A percentile compares a stretch with the other conserved stretches of the same genome.
Evolutionary conservation across 1,284 basidiomycete species (phyloP).

Genomic region (Melampsora occidentalis): DNA sequence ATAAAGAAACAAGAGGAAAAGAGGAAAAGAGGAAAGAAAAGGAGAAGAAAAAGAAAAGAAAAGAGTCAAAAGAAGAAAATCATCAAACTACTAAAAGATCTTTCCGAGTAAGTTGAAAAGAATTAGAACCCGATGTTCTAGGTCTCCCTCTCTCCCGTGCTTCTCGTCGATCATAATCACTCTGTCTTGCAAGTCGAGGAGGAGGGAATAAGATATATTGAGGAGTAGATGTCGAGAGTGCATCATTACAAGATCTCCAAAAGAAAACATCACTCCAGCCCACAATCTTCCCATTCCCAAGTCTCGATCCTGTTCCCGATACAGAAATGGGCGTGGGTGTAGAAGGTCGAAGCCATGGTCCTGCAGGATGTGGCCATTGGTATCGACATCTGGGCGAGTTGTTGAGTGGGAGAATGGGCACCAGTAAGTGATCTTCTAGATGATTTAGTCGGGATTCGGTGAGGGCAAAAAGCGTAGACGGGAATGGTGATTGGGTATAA

Average conservation of each 20-base stretch:
- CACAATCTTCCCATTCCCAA: slow-evolving; percentile 13
- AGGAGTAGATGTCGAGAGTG: not conserved
- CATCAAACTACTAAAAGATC: no score
- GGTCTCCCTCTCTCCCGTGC: no score
- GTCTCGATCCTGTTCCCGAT: slow-evolving; percentile 18
- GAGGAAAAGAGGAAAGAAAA: no score
- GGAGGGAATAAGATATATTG: slow-evolving; percentile 26
- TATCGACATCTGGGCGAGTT: not conserved
- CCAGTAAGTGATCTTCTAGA: not conserved
- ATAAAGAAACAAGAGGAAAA: no score
- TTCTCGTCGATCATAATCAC: no score
- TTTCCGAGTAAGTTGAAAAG: no score
- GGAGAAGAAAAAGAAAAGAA: no score
- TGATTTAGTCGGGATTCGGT: not conserved
- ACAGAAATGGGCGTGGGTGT: not conserved
- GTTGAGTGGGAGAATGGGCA: slow-evolving; percentile 4
- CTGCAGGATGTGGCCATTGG: slow-evolving; percentile 34
- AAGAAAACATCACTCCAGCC: slow-evolving; percentile 12
- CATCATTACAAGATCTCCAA: not conserved
- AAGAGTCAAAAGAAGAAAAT: no score
- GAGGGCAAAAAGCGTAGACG: not conserved
- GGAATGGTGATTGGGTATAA: slow-evolving; percentile 29
- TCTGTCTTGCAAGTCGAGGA: slow-evolving; percentile 8
- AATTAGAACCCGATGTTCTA: no score
- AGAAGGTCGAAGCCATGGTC: slow-evolving; percentile 29